phyloP scores from a whole-genome alignment of 2,329 filamentous ascomycete species.

The Tricladium varicosporioides region DNA sequence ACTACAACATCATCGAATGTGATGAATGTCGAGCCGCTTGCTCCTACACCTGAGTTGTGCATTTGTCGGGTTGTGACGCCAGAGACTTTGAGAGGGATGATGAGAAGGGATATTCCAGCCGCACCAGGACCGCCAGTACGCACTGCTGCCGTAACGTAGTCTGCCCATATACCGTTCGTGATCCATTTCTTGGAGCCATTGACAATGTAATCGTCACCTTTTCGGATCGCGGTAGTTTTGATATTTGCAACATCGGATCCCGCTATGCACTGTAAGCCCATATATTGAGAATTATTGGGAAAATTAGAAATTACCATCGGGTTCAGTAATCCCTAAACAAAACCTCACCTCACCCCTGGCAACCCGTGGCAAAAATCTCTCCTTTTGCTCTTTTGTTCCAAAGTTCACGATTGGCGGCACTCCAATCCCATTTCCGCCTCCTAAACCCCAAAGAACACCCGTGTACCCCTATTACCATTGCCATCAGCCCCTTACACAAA shows the following conservation, averaged over 20 bases:
- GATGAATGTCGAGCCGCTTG: constrained; percentile 55
- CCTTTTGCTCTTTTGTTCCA: constrained; percentile 58
- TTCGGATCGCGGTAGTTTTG: constrained; percentile 53
- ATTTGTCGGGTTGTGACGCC: constrained; percentile 56
- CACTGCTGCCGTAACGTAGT: constrained; percentile 61
- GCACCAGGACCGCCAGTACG: constrained; percentile 55
- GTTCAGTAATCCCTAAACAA: constrained; percentile 65
- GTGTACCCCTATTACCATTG: constrained; percentile 42
- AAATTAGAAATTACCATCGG: constrained; percentile 42
- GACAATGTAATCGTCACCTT: constrained; percentile 56
- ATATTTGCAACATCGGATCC: constrained; percentile 65
- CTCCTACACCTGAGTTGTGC: constrained; percentile 64
- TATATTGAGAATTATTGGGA: neutral
- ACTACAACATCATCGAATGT: constrained; percentile 55
- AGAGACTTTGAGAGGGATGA: constrained; percentile 49
- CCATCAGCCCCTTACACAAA: neutral
- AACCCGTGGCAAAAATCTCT: constrained; percentile 56
- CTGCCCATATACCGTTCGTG: constrained; percentile 58
- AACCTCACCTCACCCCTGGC: constrained; percentile 60
- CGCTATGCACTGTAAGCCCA: constrained; percentile 36
- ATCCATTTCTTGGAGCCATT: constrained; percentile 70
- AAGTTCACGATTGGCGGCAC: constrained; percentile 62
- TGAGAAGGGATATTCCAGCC: constrained; percentile 54
- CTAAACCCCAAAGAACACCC: constrained; percentile 56
- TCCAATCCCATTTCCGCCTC: constrained; percentile 60